These are phyloP conservation scores for Cyberlindnera mississippiensis DNA, from an alignment of 805 yeast species.

Conservation along the genomic window DNA sequence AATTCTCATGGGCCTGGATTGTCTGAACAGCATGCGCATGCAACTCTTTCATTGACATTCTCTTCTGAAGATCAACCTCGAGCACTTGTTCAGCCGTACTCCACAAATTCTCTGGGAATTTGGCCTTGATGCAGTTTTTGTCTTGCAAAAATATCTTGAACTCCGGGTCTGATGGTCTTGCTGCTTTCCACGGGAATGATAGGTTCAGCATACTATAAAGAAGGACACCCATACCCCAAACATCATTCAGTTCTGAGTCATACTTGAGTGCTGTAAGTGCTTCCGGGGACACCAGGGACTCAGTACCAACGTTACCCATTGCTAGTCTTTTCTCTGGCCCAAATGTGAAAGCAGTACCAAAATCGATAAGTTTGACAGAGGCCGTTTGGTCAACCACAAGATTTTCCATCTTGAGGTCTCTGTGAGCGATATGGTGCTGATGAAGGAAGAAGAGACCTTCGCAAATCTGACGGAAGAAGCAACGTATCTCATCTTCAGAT, in stretches of 20 bases:
- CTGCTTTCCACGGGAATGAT: conserved; percentile 47
- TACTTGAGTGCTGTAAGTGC: conserved; percentile 63
- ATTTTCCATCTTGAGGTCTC: conserved; percentile 89
- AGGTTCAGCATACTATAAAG: conserved; percentile 68
- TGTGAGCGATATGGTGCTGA: conserved; percentile 74
- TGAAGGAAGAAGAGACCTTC: conserved; percentile 75
- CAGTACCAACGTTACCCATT: conserved; percentile 86
- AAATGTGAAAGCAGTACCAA: conserved; percentile 81
- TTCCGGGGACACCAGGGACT: conserved; percentile 91
- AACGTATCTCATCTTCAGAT: conserved; percentile 57
- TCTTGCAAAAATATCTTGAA: conserved; percentile 16
- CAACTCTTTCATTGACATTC: conserved; percentile 14
- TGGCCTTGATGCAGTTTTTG: neutral
- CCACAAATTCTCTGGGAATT: conserved; percentile 10
- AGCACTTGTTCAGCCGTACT: conserved; percentile 1
- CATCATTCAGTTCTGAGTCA: conserved; percentile 74
- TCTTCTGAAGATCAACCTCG: conserved; percentile 4
- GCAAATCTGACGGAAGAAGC: conserved; percentile 79
- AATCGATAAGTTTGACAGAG: conserved; percentile 80
- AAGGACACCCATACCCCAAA: conserved; percentile 89
- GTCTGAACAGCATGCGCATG: neutral
- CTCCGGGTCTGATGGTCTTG: conserved; percentile 31
- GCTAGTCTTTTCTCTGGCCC: conserved; percentile 53
- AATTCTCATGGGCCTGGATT: conserved; percentile 1
- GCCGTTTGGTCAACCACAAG: conserved; percentile 76